These are phyloP conservation scores for Cylindrodendrum hubeiense DNA, from an alignment of 2,329 filamentous ascomycete species.

Conservation along the genomic window DNA sequence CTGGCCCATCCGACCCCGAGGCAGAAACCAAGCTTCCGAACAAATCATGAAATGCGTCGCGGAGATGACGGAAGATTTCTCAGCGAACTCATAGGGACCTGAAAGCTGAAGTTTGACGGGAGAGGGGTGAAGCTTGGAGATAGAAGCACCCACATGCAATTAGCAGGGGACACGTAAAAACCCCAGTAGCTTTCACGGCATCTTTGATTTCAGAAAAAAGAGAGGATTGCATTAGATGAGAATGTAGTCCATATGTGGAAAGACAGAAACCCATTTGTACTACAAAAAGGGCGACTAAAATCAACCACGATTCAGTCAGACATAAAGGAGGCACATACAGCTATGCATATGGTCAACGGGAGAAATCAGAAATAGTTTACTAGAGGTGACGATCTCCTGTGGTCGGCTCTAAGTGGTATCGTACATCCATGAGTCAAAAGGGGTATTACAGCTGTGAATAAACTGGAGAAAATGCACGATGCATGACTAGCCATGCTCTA, in stretches of 20 bases:
- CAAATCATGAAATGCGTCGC: too few relatives aligned
- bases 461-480: not conserved
- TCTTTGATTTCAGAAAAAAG: too few relatives aligned
- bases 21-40: too few relatives aligned
- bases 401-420: slow-evolving; percentile 7
- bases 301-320: not conserved
- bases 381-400: not conserved
- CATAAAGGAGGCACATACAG: too few relatives aligned
- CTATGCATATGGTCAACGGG: not conserved
- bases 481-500: not conserved
- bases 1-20: too few relatives aligned
- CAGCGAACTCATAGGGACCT: too few relatives aligned
- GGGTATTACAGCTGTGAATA: slow-evolving; percentile 22
- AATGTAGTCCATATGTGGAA: not conserved
- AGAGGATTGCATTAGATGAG: not conserved
- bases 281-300: not conserved
- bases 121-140: too few relatives aligned
- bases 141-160: too few relatives aligned
- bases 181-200: too few relatives aligned
- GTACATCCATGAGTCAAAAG: slow-evolving; percentile 12
- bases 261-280: not conserved
- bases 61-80: too few relatives aligned
- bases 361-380: not conserved
- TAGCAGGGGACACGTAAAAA: too few relatives aligned
- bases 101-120: too few relatives aligned